A percentile compares a stretch with the other conserved stretches of the same genome.
Conservation (phyloP, 2,329 filamentous ascomycete species). For the Trichoderma citrinoviride region DNA sequence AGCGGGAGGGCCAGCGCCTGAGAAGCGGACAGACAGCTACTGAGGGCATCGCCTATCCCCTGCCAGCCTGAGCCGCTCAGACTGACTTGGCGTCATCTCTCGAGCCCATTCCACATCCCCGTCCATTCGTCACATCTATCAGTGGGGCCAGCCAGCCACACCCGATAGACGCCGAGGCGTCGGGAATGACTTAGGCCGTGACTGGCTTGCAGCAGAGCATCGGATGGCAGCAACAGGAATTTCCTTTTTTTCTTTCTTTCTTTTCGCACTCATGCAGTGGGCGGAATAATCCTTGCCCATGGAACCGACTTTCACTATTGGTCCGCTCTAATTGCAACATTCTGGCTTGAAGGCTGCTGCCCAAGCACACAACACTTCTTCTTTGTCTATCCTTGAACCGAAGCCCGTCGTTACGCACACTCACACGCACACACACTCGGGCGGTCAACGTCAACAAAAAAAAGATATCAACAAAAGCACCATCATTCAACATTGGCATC, state of each 20-base stretch:
- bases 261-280: conserved; percentile 7
- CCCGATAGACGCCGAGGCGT: conserved; percentile 14
- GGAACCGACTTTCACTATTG: background rate
- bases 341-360: background rate
- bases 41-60: conserved; percentile 24
- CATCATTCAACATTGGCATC: conserved; percentile 5
- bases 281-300: background rate
- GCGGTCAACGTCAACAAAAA: background rate
- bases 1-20: conserved; percentile 4
- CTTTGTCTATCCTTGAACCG: conserved; percentile 13
- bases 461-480: background rate
- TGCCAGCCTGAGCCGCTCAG: background rate
- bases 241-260: background rate
- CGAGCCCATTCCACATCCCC: background rate
- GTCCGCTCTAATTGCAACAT: background rate
- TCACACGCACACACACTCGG: background rate
- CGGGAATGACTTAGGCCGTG: conserved; percentile 5
- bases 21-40: conserved; percentile 35
- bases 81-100: background rate
- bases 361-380: background rate
- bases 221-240: background rate
- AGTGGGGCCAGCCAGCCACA: conserved; percentile 9
- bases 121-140: background rate
- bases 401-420: background rate
- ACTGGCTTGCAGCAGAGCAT: background rate